Evolutionary conservation across 2,329 filamentous ascomycete species (phyloP), one percentile per base, ranked within the genome.

Genomic region (Rachicladosporium sp.): DNA sequence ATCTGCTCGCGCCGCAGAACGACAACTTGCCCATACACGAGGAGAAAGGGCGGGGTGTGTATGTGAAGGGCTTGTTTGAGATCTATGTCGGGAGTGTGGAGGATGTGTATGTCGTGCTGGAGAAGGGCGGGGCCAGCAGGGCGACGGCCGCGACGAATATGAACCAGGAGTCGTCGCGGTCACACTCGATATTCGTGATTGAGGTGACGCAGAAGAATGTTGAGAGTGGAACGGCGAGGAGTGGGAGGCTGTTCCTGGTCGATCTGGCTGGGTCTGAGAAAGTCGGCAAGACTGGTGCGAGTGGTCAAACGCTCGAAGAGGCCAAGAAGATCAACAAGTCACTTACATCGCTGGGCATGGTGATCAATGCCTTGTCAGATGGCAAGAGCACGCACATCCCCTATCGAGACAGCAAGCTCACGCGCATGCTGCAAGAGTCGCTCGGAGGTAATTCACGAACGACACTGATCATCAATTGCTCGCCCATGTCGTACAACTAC

Each of bases 291-390:
- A 98, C 91, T 23, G 91, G 91, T 52, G 91, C 91, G 46, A 95
- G 86, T 60, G 91, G 91, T 41, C 91, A 96, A 65, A 96, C 89
- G 4, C 71, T 98, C 33, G 91, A 96, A 62, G 91, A 98, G 62
- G 91, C 91, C 44, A 96, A 96, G 73, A 98, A 98, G 73, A 98
- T 98, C 74, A 98, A 98, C 74, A 96, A 96, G 74, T 95, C 87
- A 72, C 74, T 98, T 69, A 95, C 88, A 67, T 88, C 91, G 40
- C 73, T 98, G 44, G 91, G 91, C 55, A 96, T 95, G 88, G 91
- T 96, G 67, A 98, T 98, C 72, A 96, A 96, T 65, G 78, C 88
- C 39, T 68, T 98, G 53, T 95, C 91, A 2, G 91, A 96, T 60
- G 89, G 88, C 58, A 95, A 93, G 82, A 94, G 88, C 32, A 87